These are phyloP conservation scores for Primulina tabacum DNA, from an alignment of 257 asterid species.

Conservation along the genomic window DNA sequence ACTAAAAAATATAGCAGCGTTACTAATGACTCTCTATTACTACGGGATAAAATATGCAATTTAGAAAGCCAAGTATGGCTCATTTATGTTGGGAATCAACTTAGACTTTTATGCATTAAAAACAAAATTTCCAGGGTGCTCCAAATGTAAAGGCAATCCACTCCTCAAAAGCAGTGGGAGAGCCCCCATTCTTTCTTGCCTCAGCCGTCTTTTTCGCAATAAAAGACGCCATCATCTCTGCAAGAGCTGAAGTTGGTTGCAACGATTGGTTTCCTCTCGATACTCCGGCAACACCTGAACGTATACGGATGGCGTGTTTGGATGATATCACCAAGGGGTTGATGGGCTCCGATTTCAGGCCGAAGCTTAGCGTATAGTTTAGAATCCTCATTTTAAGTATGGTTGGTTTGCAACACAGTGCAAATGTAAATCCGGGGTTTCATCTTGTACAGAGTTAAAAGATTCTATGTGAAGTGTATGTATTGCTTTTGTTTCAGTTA, in stretches of 20 bases:
- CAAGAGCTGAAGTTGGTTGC: slow-evolving; percentile 70
- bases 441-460: background rate
- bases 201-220: slow-evolving; percentile 80
- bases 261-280: slow-evolving; percentile 79
- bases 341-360: slow-evolving; percentile 43
- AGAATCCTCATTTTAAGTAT: background rate
- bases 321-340: slow-evolving; percentile 66
- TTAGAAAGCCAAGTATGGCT: background rate
- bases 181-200: slow-evolving; percentile 93
- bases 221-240: slow-evolving; percentile 77
- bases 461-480: too few species aligned
- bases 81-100: background rate
- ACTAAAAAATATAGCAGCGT: too few species aligned
- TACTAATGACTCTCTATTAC: too few species aligned
- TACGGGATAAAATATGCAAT: background rate
- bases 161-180: slow-evolving; percentile 97
- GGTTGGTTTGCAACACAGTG: background rate
- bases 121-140: slow-evolving; percentile 47
- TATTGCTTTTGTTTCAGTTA: too few species aligned
- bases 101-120: background rate
- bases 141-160: slow-evolving; percentile 83
- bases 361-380: slow-evolving; percentile 64
- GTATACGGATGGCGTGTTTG: slow-evolving; percentile 89
- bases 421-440: background rate
- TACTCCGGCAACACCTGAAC: slow-evolving; percentile 95